Percentiles rank a stretch among this genome's conserved stretches.
These are phyloP conservation scores for Nakazawaea sp. DNA, from an alignment of 805 yeast genomes.

Conservation along the genomic window DNA sequence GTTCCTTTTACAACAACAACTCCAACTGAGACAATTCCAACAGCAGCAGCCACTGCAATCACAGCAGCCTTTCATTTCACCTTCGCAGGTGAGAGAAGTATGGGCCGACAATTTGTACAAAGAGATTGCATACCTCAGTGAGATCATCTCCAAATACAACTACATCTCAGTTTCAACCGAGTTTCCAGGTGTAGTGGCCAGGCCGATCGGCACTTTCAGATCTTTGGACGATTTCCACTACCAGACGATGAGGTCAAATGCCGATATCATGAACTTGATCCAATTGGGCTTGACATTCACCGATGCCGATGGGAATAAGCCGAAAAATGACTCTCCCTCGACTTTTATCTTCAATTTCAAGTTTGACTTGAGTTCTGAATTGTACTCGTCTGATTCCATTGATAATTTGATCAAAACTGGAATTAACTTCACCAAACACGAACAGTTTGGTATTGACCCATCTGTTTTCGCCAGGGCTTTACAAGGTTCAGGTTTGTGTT, in stretches of 20 bases:
- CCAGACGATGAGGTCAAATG: conserved; percentile 88
- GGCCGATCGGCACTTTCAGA: conserved; percentile 92
- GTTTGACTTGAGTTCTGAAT: conserved; percentile 69
- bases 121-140: conserved; percentile 58
- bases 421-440: conserved; percentile 70
- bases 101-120: conserved; percentile 65
- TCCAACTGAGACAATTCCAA: conserved; percentile 10
- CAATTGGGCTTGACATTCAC: conserved; percentile 79
- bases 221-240: conserved; percentile 90
- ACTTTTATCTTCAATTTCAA: conserved; percentile 97
- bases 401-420: conserved; percentile 78
- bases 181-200: conserved; percentile 91
- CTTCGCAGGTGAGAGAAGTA: conserved; percentile 61
- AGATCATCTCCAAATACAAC: conserved; percentile 48
- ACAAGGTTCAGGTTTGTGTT: conserved; percentile 77
- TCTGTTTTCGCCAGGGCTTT: conserved; percentile 78
- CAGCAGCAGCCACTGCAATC: conserved; percentile 17
- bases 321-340: conserved; percentile 51
- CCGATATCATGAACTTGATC: conserved; percentile 78
- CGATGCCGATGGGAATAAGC: conserved; percentile 62
- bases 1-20: conserved; percentile 16
- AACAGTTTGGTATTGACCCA: conserved; percentile 69
- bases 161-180: conserved; percentile 77
- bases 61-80: conserved; percentile 17
- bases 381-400: conserved; percentile 83